Conservation (phyloP, 805 yeast species). For the Hanseniaspora valbyensis region DNA sequence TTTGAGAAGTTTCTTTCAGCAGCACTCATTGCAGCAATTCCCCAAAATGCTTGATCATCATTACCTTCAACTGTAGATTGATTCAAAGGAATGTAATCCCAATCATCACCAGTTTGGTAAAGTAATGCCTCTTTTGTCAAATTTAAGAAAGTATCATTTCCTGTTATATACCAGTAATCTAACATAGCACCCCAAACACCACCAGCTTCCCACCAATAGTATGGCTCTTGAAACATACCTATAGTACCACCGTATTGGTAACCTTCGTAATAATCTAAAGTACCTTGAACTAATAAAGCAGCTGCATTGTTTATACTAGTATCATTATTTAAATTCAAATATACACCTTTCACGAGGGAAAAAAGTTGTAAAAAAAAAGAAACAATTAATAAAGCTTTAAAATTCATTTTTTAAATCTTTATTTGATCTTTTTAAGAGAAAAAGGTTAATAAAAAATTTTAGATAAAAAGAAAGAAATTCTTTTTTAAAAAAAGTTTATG, state of each 20-base stretch:
- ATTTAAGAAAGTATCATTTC: conserved; percentile 55
- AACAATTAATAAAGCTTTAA: neutral
- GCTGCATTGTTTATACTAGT: conserved; percentile 38
- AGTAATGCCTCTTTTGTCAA: conserved; percentile 48
- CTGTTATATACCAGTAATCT: conserved; percentile 63
- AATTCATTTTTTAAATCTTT: neutral
- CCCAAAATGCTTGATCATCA: conserved; percentile 67
- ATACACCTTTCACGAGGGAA: conserved; percentile 17
- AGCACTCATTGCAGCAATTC: conserved; percentile 50
- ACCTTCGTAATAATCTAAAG: conserved; percentile 75
- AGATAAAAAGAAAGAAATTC: too few relatives aligned
- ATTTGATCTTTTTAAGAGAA: neutral
- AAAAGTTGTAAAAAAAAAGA: neutral
- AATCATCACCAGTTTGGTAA: conserved; percentile 34
- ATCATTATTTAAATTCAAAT: conserved; percentile 26
- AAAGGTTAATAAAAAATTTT: too few relatives aligned
- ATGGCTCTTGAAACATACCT: conserved; percentile 81
- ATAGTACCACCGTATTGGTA: conserved; percentile 57
- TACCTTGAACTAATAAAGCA: conserved; percentile 52
- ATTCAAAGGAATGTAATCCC: conserved; percentile 49
- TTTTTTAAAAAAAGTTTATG: too few relatives aligned
- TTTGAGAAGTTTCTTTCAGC: conserved; percentile 48
- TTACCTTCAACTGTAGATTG: conserved; percentile 61
- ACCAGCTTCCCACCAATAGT: conserved; percentile 99
- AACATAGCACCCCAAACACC: conserved; percentile 84